Evolutionary conservation across 371 early-diverging fungal genomes (phyloP).

Genomic region (Sporodiniella umbellata): DNA sequence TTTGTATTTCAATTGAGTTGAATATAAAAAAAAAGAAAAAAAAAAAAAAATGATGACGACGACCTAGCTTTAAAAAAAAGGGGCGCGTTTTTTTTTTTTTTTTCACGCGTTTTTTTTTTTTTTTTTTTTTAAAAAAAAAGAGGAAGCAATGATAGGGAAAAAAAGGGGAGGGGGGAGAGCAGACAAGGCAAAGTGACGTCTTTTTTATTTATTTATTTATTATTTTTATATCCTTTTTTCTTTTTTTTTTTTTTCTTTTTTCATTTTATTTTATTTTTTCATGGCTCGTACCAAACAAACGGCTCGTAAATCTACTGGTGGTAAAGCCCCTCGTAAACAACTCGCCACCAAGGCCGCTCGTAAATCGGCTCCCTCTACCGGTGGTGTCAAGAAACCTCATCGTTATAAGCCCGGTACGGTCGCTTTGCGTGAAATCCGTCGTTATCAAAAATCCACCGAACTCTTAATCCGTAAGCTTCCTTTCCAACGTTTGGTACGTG

Average conservation of each 20-base stretch:
- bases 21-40: no score
- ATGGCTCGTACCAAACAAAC: conserved; percentile 89
- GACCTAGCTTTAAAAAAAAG: no score
- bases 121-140: background rate
- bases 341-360: conserved; percentile 86
- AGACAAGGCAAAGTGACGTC: no score
- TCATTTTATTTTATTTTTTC: conserved; percentile 6
- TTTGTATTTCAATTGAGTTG: no score
- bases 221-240: background rate
- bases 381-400: conserved; percentile 78
- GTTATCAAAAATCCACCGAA: conserved; percentile 75
- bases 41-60: no score
- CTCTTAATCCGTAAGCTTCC: conserved; percentile 74
- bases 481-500: conserved; percentile 95
- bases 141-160: conserved; percentile 1
- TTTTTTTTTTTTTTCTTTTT: conserved; percentile 6
- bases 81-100: no score
- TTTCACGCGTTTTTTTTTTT: no score
- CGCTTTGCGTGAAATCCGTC: conserved; percentile 95
- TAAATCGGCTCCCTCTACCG: conserved; percentile 73
- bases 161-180: background rate
- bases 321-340: conserved; percentile 87
- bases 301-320: conserved; percentile 82
- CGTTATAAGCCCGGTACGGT: conserved; percentile 86
- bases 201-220: no score